phyloP scores from a whole-genome alignment of 192 early-diverging fungal genomes.

The Podila horticola region DNA sequence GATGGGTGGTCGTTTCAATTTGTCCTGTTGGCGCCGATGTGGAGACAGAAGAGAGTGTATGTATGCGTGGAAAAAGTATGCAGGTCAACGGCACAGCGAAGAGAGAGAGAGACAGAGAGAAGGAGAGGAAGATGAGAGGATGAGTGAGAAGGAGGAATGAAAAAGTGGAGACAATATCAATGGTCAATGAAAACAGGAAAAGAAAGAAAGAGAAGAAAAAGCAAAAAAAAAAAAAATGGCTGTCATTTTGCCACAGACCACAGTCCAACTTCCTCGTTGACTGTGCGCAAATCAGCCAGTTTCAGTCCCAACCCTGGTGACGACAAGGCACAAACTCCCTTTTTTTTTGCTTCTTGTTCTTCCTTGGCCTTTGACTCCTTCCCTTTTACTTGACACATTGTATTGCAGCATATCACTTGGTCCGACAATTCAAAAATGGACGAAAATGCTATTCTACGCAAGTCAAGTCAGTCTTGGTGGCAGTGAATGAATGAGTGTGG shows the following conservation, averaged over 20 bases:
- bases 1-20: not conserved
- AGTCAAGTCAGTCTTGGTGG: no score
- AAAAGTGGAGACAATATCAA: not conserved
- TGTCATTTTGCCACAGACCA: not conserved
- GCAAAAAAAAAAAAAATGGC: not conserved
- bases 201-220: not conserved
- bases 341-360: no score
- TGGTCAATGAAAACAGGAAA: not conserved
- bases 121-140: not conserved
- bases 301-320: no score
- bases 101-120: constrained; percentile 1
- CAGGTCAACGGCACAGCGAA: not conserved
- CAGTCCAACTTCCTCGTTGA: no score
- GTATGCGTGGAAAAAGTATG: not conserved
- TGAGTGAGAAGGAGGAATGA: not conserved
- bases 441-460: no score
- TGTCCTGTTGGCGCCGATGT: not conserved
- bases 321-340: no score
- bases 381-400: no score
- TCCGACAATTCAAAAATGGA: no score
- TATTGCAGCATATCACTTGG: no score
- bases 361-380: no score
- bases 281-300: no score
- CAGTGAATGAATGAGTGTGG: no score
- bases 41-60: not conserved